Conservation (phyloP, 2,329 filamentous ascomycete genomes). For the Reticulascus tulasneorum region DNA sequence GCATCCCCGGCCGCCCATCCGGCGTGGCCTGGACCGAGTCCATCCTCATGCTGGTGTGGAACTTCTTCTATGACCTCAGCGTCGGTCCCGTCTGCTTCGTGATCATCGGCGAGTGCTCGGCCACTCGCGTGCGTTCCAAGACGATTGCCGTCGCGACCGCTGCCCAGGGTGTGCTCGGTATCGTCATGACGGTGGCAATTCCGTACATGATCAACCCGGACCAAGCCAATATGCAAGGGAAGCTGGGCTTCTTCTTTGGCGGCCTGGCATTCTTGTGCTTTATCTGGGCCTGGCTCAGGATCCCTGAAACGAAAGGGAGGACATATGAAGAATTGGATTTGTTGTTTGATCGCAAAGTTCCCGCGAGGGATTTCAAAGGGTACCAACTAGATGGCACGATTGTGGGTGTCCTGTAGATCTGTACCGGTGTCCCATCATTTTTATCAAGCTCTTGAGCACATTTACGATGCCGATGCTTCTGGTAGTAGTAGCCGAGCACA, state of each 20-base stretch:
- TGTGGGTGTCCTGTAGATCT: neutral
- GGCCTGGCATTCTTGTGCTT: constrained; percentile 17
- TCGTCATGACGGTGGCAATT: constrained; percentile 24
- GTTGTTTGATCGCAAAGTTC: constrained; percentile 25
- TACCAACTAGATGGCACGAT: constrained; percentile 2
- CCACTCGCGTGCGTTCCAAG: constrained; percentile 40
- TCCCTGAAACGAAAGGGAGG: constrained; percentile 20
- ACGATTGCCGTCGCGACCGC: constrained; percentile 41
- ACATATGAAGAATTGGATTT: constrained; percentile 23
- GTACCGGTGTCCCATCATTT: too few relatives aligned
- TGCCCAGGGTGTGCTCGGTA: constrained; percentile 34
- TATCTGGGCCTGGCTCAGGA: constrained; percentile 19
- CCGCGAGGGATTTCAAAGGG: constrained; percentile 37
- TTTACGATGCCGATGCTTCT: too few relatives aligned
- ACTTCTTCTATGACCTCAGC: constrained; percentile 30
- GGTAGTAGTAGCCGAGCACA: too few relatives aligned
- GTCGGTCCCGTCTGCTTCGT: constrained; percentile 35
- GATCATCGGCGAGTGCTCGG: constrained; percentile 50
- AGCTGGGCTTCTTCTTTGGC: constrained; percentile 22
- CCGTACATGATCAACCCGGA: constrained; percentile 23
- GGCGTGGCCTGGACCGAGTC: constrained; percentile 44
- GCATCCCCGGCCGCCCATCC: constrained; percentile 34
- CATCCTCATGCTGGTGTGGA: constrained; percentile 42
- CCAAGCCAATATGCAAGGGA: constrained; percentile 30
- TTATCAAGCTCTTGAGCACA: too few relatives aligned